Evolutionary conservation across 441 rosid genomes (phyloP).

Genomic region (Manihot esculenta): DNA sequence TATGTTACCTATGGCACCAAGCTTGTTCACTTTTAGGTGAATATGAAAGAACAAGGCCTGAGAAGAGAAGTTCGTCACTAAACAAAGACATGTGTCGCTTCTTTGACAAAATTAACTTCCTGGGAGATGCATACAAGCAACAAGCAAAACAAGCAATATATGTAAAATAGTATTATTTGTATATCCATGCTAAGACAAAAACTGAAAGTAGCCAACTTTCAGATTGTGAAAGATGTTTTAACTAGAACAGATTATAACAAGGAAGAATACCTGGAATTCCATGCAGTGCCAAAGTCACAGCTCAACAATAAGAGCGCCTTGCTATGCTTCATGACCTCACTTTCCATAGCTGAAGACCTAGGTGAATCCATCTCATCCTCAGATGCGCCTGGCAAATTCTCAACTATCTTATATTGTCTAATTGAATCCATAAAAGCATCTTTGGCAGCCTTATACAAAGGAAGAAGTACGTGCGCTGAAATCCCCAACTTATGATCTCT

Average conservation of each 20-base stretch:
- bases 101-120: constrained; percentile 64
- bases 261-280: constrained; percentile 75
- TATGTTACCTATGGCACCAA: constrained; percentile 82
- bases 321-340: constrained; percentile 71
- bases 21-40: constrained; percentile 90
- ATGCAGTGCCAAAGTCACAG: constrained; percentile 82
- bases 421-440: constrained; percentile 45
- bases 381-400: constrained; percentile 13
- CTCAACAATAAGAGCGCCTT: constrained; percentile 72
- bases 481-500: constrained; percentile 82
- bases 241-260: background rate
- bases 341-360: constrained; percentile 34
- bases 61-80: constrained; percentile 69
- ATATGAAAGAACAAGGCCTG: constrained; percentile 76
- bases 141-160: constrained; percentile 17
- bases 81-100: constrained; percentile 44
- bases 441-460: constrained; percentile 59
- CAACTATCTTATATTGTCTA: constrained; percentile 36
- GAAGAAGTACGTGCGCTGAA: constrained; percentile 57
- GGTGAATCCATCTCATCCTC: constrained; percentile 17
- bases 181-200: background rate
- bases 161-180: background rate
- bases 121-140: constrained; percentile 31
- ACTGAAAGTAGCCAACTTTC: background rate
- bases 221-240: constrained; percentile 1